Evolutionary conservation across 106 monocot genomes (phyloP).

Genomic region (Phalaenopsis aphrodite): DNA sequence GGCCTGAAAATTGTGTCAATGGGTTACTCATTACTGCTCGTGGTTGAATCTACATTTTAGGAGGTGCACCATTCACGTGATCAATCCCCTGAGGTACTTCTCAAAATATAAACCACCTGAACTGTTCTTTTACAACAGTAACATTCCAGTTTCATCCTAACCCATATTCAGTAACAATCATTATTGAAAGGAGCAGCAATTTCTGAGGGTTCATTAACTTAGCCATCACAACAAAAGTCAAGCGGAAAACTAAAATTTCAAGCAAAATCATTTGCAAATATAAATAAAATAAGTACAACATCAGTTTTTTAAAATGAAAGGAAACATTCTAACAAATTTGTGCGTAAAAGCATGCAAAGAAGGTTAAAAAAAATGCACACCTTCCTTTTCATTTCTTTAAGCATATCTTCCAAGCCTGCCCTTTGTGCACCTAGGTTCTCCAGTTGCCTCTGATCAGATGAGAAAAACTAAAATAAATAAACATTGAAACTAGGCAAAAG

Average conservation of each 20-base stretch:
- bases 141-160: neutral
- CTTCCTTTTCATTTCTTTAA: conserved; percentile 97
- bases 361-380: conserved; percentile 15
- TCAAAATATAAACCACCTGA: neutral
- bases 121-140: neutral
- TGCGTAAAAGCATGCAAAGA: neutral
- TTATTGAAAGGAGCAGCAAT: neutral
- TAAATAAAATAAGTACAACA: neutral
- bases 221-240: neutral
- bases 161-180: neutral
- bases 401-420: conserved; percentile 91
- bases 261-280: neutral
- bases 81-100: neutral
- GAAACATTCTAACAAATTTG: neutral
- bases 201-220: neutral
- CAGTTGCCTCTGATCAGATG: conserved; percentile 64
- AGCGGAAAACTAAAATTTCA: neutral
- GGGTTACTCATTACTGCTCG: too few species aligned
- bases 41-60: too few species aligned
- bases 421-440: conserved; percentile 79
- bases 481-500: neutral
- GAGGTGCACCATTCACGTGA: too few species aligned
- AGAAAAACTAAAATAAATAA: neutral
- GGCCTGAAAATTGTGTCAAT: too few species aligned
- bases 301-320: neutral